Percentiles rank a stretch among this genome's conserved stretches.
Evolutionary conservation across 306 rosid genomes (phyloP).

Genomic region (Fragaria vesca): DNA sequence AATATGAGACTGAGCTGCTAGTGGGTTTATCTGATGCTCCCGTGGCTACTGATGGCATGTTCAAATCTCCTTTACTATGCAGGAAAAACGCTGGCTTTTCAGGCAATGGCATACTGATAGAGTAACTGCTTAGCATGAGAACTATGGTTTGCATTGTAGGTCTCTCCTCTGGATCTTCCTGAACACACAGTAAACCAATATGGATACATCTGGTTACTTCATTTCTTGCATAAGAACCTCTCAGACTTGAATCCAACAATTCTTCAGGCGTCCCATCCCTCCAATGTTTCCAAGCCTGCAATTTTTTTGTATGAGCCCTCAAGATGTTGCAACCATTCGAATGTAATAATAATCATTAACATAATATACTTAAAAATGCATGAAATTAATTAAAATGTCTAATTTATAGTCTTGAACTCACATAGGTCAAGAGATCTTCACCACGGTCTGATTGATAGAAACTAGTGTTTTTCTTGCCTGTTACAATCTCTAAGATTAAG

Average conservation of each 20-base stretch:
- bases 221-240: conserved; percentile 18
- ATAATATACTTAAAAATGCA: too few species aligned
- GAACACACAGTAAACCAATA: conserved; percentile 34
- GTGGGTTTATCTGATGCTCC: not conserved
- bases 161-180: conserved; percentile 28
- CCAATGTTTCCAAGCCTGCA: conserved; percentile 40
- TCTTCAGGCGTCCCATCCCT: conserved; percentile 15
- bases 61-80: not conserved
- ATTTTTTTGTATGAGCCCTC: not conserved
- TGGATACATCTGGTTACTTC: conserved; percentile 37
- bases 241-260: conserved; percentile 19
- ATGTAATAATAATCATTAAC: too few species aligned
- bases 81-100: conserved; percentile 4
- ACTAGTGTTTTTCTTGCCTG: conserved; percentile 19
- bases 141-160: conserved; percentile 32
- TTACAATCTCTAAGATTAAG: conserved; percentile 26
- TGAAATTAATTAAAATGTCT: not conserved
- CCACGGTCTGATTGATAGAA: conserved; percentile 20
- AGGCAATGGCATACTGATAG: not conserved
- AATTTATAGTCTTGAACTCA: conserved; percentile 3
- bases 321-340: not conserved
- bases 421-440: conserved; percentile 27
- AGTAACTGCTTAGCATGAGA: conserved; percentile 25
- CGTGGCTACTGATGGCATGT: not conserved
- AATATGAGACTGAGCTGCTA: not conserved